phyloP scores from a whole-genome alignment of 106 monocot genomes.

The Platanthera zijinensis region DNA sequence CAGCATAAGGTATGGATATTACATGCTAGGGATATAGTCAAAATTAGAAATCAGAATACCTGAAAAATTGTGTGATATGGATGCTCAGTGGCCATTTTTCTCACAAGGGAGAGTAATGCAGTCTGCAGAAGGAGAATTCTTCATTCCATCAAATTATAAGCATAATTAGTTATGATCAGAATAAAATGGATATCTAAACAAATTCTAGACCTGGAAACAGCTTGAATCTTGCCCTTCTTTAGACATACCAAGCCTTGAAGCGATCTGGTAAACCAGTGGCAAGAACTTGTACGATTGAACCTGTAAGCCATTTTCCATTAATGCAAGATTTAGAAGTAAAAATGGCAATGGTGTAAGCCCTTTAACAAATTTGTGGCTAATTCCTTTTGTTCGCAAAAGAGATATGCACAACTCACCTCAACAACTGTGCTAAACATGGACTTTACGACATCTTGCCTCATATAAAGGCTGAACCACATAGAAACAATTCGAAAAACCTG shows the following conservation, averaged over 20 bases:
- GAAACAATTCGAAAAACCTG: constrained; percentile 97
- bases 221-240: constrained; percentile 72
- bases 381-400: not conserved
- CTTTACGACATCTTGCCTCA: constrained; percentile 58
- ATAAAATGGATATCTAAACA: not conserved
- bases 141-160: not conserved
- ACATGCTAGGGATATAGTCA: not conserved
- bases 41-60: constrained; percentile 26
- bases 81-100: constrained; percentile 98
- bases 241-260: constrained; percentile 81
- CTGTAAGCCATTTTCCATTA: constrained; percentile 31
- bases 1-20: not conserved
- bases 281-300: constrained; percentile 91
- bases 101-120: constrained; percentile 75
- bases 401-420: constrained; percentile 32
- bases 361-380: not conserved
- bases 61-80: constrained; percentile 97
- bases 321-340: not conserved
- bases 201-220: constrained; percentile 65
- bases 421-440: constrained; percentile 66
- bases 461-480: constrained; percentile 85
- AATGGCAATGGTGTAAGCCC: not conserved
- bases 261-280: constrained; percentile 97
- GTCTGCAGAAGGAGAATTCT: constrained; percentile 29
- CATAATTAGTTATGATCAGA: not conserved